Evolutionary conservation across 2,329 filamentous ascomycete species (phyloP), one percentile per base, ranked within the genome.

Genomic region (Claviceps fusiformis): DNA sequence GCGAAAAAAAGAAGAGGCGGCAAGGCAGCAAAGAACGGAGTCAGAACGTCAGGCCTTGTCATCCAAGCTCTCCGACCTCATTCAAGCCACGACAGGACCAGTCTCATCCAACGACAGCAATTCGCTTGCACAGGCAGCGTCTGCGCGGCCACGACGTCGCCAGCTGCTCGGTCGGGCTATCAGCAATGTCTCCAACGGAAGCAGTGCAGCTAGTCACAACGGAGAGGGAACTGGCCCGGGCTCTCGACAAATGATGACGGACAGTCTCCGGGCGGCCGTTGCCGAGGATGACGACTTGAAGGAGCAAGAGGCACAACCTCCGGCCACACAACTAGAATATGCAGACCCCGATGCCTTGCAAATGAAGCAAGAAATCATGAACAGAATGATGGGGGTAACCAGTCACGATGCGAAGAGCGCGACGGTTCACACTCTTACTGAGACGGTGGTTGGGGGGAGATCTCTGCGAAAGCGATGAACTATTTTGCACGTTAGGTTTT

Each of bases 111-210:
- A 52, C 33, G 57, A 60, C 46, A 55, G 54, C 41, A 50, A 57
- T 41, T 41, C 57, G n/a, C 59, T 41, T 39, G 47, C 55, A 5
- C 58, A 58, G 31, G 50, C 50, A 37, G 45, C 50, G 37, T 48
- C 50, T 48, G 5, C 65, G 54, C 59, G 65, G 19, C 61, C 67
- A 54, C 60, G 73, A 1, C 70, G 73, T 53, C 75, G 78, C 11
- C 71, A 75, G 54, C 76, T 83, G 55, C 68, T 83, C 3, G 81
- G 81, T 5, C 76, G 81, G 11, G 81, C 78, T 3, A 67, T 78
- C 33, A 82, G 79, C 67, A 82, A 82, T 61, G 73, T 73, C 3
- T 83, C 79, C 2, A 74, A 74, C 1, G 70, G 71, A 5, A 80
- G 77, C 54, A 75, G 68, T 53, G 63, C 63, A n/a, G 70, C 66